Conservation (phyloP, 495 filamentous ascomycete genomes). For the Acidiella bohemica region DNA sequence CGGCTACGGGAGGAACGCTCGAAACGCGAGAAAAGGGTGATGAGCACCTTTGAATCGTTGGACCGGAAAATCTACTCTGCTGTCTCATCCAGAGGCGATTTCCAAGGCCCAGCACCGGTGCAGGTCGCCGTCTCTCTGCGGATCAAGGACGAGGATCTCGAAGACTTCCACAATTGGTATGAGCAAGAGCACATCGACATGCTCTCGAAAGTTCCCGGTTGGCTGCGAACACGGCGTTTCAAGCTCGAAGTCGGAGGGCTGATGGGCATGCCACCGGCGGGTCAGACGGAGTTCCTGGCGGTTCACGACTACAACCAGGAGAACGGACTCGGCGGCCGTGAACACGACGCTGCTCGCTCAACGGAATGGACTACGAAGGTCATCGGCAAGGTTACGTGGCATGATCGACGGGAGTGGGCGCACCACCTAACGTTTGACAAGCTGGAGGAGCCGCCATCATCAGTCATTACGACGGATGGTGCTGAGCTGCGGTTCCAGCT, state of each 20-base stretch:
- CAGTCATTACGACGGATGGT: slow-evolving; percentile 52
- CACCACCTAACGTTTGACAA: slow-evolving; percentile 61
- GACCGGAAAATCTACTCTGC: slow-evolving; percentile 56
- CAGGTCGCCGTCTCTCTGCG: slow-evolving; percentile 48
- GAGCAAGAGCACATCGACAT: slow-evolving; percentile 56
- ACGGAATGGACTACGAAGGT: slow-evolving; percentile 46
- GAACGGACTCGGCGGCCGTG: slow-evolving; percentile 50
- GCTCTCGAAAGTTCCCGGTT: slow-evolving; percentile 60
- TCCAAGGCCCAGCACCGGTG: slow-evolving; percentile 41
- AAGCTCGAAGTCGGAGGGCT: slow-evolving; percentile 40
- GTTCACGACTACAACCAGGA: slow-evolving; percentile 56
- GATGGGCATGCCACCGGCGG: slow-evolving; percentile 24
- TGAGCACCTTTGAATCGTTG: slow-evolving; percentile 55
- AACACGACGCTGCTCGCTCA: slow-evolving; percentile 45
- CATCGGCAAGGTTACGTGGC: slow-evolving; percentile 41
- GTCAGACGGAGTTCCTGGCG: slow-evolving; percentile 42
- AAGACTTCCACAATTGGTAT: slow-evolving; percentile 53
- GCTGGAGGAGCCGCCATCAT: slow-evolving; percentile 32
- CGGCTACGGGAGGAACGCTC: slow-evolving; percentile 54
- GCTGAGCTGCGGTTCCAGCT: slow-evolving; percentile 55
- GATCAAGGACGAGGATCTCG: slow-evolving; percentile 37
- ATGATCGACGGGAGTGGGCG: slow-evolving; percentile 45
- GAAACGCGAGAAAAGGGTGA: slow-evolving; percentile 58
- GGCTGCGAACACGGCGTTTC: slow-evolving; percentile 55
- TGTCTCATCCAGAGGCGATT: slow-evolving; percentile 31